phyloP scores from a whole-genome alignment of 177 flowering plant species.

The Tripterygium wilfordii region DNA sequence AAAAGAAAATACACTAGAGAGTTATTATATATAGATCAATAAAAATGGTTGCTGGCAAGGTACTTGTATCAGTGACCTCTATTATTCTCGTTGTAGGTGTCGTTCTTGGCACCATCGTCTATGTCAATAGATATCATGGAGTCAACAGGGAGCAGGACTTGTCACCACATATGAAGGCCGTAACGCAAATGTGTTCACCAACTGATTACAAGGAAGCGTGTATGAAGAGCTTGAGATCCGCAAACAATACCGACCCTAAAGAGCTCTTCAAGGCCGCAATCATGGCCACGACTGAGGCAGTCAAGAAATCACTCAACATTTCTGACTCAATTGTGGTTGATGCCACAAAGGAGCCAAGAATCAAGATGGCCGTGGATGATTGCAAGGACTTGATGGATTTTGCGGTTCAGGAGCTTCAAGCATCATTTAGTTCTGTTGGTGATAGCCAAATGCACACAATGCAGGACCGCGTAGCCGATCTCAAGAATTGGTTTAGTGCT shows the following conservation, averaged over 20 bases:
- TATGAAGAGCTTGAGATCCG: slow-evolving; percentile 4
- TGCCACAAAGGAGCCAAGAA: slow-evolving; percentile 27
- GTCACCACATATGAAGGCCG: slow-evolving; percentile 7
- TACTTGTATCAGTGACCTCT: slow-evolving; percentile 1
- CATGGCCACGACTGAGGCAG: slow-evolving; percentile 5
- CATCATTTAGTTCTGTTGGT: slow-evolving; percentile 20
- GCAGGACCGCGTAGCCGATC: slow-evolving; percentile 3
- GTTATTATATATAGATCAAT: too few species aligned
- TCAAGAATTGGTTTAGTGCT: slow-evolving; percentile 22
- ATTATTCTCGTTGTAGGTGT: slow-evolving; percentile 5
- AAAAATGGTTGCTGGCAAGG: slow-evolving; percentile 4
- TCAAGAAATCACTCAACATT: slow-evolving; percentile 20
- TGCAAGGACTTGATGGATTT: slow-evolving; percentile 30
- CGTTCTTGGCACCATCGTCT: neutral
- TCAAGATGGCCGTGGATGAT: slow-evolving; percentile 15
- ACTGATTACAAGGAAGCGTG: slow-evolving; percentile 10
- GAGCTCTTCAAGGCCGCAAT: slow-evolving; percentile 6
- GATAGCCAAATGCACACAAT: neutral
- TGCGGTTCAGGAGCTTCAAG: slow-evolving; percentile 3
- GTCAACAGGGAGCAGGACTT: too few species aligned
- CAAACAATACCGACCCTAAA: slow-evolving; percentile 13
- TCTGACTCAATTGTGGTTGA: slow-evolving; percentile 23
- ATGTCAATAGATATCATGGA: neutral
- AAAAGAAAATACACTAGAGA: neutral
- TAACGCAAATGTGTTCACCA: slow-evolving; percentile 3